Base-by-base conservation (phyloP, 1,139 yeast species). In the Suhomyces terraborum region DNA sequence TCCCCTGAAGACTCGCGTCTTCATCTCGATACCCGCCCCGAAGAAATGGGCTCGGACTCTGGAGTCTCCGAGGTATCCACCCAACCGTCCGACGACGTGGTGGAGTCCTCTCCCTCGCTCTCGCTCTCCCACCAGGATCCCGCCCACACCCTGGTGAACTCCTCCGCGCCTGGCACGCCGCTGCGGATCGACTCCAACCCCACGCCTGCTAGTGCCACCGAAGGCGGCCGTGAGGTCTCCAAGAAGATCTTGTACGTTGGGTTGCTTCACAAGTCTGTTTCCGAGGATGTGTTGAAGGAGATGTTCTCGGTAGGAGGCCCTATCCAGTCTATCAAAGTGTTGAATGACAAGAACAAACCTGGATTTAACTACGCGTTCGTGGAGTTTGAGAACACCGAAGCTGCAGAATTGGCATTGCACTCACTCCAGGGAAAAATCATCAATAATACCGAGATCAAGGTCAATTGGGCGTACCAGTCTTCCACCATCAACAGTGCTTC, bases 401-500 rank as follows among this genome's bases (percentile, higher is more conserved):
- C 75, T 29, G 95, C 96, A 2, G 75, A 73, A 34, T 63, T 67
- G 47, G 94, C 95, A 2, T 67, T 83, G 45, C 73, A 73, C 42
- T 65, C 80, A 8, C 67, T 87, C 48, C 78, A 83, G 53, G 88
- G 88, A 42, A 66, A 68, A 47, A 55, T 61, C 32, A 55, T 84
- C 35, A 77, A 77, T 49, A 73, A 75, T 42, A 65, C 72, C 31
- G 80, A 75, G 38, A 71, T 88, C 48, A 78, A 72, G 49, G 79
- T 88, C 56, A 85, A 87, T 53, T 85, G 89, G 84, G 97, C 96
- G 10, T 88, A 75, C 66, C 93, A 86, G 61, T 80, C 89, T 28
- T 64, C 74, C 10, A 65, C 71, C 30, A 61, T 65, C 36, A 50
- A 51, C 40, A 83, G 82, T 52, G 81, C 79, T 46, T 75, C 77